Base-by-base conservation (phyloP, 2,329 filamentous ascomycete species). In the Sporothrix mexicana region DNA sequence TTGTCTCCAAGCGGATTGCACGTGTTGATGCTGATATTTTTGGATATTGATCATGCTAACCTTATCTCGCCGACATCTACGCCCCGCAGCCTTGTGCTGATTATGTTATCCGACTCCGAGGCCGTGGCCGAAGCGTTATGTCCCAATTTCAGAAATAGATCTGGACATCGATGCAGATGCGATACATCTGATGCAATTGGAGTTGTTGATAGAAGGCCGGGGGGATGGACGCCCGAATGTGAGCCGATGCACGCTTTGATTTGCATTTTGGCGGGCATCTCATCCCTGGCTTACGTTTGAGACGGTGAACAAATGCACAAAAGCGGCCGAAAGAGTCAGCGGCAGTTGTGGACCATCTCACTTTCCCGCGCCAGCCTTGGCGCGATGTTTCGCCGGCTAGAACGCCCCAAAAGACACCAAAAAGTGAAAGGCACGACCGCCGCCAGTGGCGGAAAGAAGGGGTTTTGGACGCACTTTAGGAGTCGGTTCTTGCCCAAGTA, bases 401-500 rank as follows among this genome's bases (percentile, higher is more conserved):
- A 25, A 25, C 4, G 20, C 51, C n/a, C 17, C 6, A 53, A 53
- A 20, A 20, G 17, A 64, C 20, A 20, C 12, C 23, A 12, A 17
- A 20, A 66, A 41, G n/a, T 23, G 17, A 67, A 67, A 43, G 23
- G 47, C 43, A 23, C 4, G 41, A 47, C 23, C 13, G 47, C 61
- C 41, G 41, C 61, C 17, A 12, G 41, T 47, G 41, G 41, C n/a
- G 20, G 59, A 45, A n/a, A 3, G 20, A 23, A 3, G 55, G 17
- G 7, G 9, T 62, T 43, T 25, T 66, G 41, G 47, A 41, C 41
- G 41, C 9, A 47, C n/a, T 23, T 62, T 6, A 36, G 59, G 47
- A n/a, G 36, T n/a, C 67, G n/a, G 30, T 12, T 70, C 45, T 62
- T n/a, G 47, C 69, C 69, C 69, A 62, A 70, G 13, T 62, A 70